Base-by-base conservation (phyloP, 345 rosid genomes). In the Bretschneidera sinensis region DNA sequence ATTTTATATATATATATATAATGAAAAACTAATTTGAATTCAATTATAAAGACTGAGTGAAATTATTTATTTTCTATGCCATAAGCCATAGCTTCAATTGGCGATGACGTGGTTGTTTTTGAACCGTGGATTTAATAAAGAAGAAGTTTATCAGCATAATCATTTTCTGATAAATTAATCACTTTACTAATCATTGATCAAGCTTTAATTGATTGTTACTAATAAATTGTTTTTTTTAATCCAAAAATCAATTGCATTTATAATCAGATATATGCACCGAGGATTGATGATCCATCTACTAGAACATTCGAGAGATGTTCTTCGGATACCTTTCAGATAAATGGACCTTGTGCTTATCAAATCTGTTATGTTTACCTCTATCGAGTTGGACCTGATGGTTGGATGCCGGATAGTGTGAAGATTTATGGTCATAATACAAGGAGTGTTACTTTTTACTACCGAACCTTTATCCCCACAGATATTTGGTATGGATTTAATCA, bases 351-450 rank as follows among this genome's bases (percentile, higher is more conserved):
- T 51, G 79, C 88, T 0, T 75, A 85, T 74, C 81, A 81, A 54
- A 70, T 92, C 23, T 92, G 98, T 71, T 92, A 83, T 48, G 74
- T 81, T 18, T 92, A 92, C 74, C 78, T 92, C 59, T 87, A 89
- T 69, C 71, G 97, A 70, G 75, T 74, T 4, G 96, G 97, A 48
- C 81, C 79, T 0, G 98, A 92, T 65, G 96, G 94, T 1, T 92
- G 97, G 96, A 85, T 76, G 66, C 99, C 97, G 0, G 80, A 67
- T 39, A 76, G 20, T 49, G 86, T 92, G 62, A 71, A 77, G 43
- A 76, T 92, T 22, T 79, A 62, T 25, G 79, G 83, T 17, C 48
- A 74, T 55, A 52, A 77, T 55, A 63, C 82, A 0, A 71, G 49
- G 64, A 70, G 79, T 2, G 84, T 79, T 25, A 77, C 83, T 1